Evolutionary conservation across 805 yeast species (phyloP), one percentile per base, ranked within the genome.

Genomic region (Saturnispora zaruensis): DNA sequence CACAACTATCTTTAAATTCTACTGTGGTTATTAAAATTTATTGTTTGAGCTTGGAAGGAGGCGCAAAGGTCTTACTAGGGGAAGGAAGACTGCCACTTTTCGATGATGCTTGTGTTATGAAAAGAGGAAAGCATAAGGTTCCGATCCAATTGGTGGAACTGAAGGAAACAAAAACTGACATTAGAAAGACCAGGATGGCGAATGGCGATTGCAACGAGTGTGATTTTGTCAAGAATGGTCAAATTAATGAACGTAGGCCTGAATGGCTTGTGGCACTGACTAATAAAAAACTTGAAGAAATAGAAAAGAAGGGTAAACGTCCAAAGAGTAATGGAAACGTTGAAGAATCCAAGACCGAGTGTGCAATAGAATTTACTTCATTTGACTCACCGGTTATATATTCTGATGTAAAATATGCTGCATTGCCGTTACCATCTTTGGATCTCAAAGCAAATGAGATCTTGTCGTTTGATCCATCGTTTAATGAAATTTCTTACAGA

Each of bases 201-300:
- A 36, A 20, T 16, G 18, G 13, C 6, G 18, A 18, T 16, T 8
- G 8, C 14, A 16, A 2, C 18, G 40, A 36, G 6, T 2, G 8
- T 36, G 20, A n/a, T 30, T 40, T 14, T 11, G 41, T n/a, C 1
- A 46, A 32, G 11, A 24, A 5, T 11, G 23, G n/a, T 8, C 24
- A 18, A 11, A 14, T 13, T 14, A 51, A 54, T 26, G 64, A 60
- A 33, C 69, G 57, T 16, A 51, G 54, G 34, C 56, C 54, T 1
- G 78, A 75, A 45, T 90, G 97, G 97, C 69, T 89, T 8, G 96
- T 88, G 59, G 72, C 77, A 42, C 57, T 85, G 50, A 76, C 84
- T 0, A 14, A 44, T 53, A 71, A 11, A 70, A 71, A 52, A 72
- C 83, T 41, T 81, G 77, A 55, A 65, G 62, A 45, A 58, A 67